These are phyloP conservation scores for Barnettozyma sp. DNA, from an alignment of 805 yeast genomes.

Conservation along the genomic window DNA sequence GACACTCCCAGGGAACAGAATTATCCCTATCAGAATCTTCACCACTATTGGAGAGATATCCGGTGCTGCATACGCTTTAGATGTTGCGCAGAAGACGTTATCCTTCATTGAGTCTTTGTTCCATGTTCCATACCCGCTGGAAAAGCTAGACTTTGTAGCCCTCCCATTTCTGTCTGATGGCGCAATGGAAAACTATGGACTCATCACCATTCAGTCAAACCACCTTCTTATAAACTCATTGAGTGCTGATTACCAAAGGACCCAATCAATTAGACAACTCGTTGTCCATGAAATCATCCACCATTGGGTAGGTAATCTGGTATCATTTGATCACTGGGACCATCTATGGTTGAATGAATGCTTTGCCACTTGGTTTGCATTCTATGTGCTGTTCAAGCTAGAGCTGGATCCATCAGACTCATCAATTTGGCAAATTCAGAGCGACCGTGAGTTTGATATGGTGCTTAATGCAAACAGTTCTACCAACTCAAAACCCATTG, in stretches of 20 bases:
- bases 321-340: conserved; percentile 62
- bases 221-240: conserved; percentile 37
- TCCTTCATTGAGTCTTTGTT: conserved; percentile 43
- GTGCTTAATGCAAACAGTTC: conserved; percentile 32
- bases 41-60: conserved; percentile 47
- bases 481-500: conserved; percentile 13
- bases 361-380: conserved; percentile 70
- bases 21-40: conserved; percentile 45
- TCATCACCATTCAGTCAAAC: conserved; percentile 52
- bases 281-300: conserved; percentile 70
- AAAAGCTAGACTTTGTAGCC: conserved; percentile 60
- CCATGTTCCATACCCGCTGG: conserved; percentile 44
- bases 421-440: conserved; percentile 29
- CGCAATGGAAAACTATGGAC: conserved; percentile 77
- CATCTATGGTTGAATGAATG: conserved; percentile 71
- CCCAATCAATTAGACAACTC: conserved; percentile 42
- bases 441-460: conserved; percentile 27
- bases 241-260: conserved; percentile 19
- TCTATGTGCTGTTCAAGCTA: conserved; percentile 32
- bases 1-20: conserved; percentile 14
- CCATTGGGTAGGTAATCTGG: conserved; percentile 71
- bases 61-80: conserved; percentile 44
- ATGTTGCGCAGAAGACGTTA: conserved; percentile 39
- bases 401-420: conserved; percentile 23
- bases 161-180: conserved; percentile 69